Base-by-base conservation (phyloP, 2,329 filamentous ascomycete species). In the Pestalotiopsis sp. region DNA sequence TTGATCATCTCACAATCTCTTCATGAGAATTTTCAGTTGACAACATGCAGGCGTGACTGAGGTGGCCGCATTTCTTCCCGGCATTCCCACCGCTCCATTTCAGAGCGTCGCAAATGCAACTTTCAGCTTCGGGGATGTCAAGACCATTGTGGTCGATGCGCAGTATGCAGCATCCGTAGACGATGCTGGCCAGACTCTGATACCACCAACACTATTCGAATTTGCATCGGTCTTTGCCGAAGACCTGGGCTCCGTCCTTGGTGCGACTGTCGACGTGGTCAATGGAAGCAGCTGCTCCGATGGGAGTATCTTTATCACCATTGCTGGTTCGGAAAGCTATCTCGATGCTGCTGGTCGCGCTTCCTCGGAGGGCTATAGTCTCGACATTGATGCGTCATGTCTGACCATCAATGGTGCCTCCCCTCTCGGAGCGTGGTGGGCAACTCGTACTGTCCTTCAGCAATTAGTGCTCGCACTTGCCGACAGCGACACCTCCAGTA, bases 391-490 rank as follows among this genome's bases (percentile, higher is more conserved):
- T 17, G 66, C 72, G 4, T 71, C 77, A 11, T 80, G 81, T 3
- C 76, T 88, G 14, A 77, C 75, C 11, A 83, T 89, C 70, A 77
- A 78, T 3, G 86, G 86, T 1, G 84, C 85, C 6, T 86, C 85
- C 64, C 81, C 86, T 0, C 78, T 87, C 5, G 87, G 87, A 10
- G 83, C 81, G 64, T 89, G 85, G 84, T 89, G 87, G 87, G 86
- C 82, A 48, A 88, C 86, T 0, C 80, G 86, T 39, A 85, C 86
- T 1, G 70, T 89, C 9, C 73, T 89, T 3, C 87, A 89, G 70
- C 84, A 83, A 70, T 80, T 83, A 3, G 68, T 83, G 26, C 73
- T 87, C 22, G 58, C 55, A 7, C 40, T 65, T 4, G 44, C 40
- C 22, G 30, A 66, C 20, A n/a, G 52, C 7, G 73, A 75, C 3